Evolutionary conservation across 2,329 filamentous ascomycete species (phyloP).

Genomic region (Botrytis pseudocinerea): DNA sequence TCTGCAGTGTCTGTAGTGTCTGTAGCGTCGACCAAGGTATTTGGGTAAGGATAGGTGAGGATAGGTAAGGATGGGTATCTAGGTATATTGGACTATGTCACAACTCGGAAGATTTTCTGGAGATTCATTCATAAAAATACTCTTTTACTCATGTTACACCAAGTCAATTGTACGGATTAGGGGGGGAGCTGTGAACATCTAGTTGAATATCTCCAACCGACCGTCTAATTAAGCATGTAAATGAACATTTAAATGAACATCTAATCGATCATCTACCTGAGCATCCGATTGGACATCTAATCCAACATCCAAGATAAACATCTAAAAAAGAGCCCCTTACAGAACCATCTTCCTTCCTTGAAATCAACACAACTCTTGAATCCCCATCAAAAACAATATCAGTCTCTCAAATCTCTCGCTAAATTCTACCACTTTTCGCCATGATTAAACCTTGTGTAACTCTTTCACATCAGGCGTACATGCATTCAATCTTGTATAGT

Average conservation of each 20-base stretch:
- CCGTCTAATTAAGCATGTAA: neutral
- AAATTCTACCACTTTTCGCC: neutral
- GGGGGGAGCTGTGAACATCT: neutral
- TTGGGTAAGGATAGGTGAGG: neutral
- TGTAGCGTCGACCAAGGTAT: neutral
- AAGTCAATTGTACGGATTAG: neutral
- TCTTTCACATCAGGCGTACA: neutral
- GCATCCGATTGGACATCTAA: neutral
- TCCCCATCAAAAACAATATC: neutral
- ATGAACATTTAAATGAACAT: too few relatives aligned
- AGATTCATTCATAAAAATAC: neutral
- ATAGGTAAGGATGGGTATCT: neutral
- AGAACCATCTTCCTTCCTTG: neutral
- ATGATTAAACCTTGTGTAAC: neutral
- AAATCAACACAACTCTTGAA: too few relatives aligned
- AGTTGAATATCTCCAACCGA: neutral
- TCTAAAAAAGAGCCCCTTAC: neutral
- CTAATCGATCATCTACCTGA: neutral
- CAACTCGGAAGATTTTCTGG: neutral
- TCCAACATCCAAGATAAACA: neutral
- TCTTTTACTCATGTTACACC: neutral
- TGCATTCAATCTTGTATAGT: neutral
- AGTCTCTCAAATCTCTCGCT: neutral
- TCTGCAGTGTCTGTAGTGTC: neutral
- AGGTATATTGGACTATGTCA: neutral